Percentiles rank a stretch among this genome's conserved stretches.
phyloP scores from a whole-genome alignment of 2,329 filamentous ascomycete genomes.

The Colletotrichum sp. region DNA sequence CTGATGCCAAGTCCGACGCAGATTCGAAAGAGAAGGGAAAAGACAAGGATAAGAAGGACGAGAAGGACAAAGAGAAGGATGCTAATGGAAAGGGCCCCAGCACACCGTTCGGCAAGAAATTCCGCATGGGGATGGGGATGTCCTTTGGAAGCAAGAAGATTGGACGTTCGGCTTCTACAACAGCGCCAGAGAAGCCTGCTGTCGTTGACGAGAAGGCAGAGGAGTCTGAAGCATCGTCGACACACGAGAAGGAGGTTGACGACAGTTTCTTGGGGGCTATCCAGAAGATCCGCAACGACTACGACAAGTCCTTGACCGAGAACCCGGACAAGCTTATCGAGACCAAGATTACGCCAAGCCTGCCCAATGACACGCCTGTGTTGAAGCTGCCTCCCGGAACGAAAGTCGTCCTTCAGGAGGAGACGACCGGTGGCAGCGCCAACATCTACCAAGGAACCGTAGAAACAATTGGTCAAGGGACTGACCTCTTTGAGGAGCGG shows the following conservation, averaged over 20 bases:
- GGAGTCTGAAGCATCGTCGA: conserved; percentile 67
- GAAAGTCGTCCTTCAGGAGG: conserved; percentile 73
- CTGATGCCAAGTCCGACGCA: conserved; percentile 30
- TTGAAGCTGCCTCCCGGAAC: conserved; percentile 73
- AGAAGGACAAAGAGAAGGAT: conserved; percentile 45
- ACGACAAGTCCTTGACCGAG: conserved; percentile 70
- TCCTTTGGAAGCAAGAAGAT: conserved; percentile 87
- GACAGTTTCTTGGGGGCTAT: conserved; percentile 77
- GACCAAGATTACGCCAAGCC: conserved; percentile 70
- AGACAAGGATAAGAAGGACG: conserved; percentile 43
- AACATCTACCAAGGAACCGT: conserved; percentile 94
- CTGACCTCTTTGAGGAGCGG: conserved; percentile 82
- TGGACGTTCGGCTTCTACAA: conserved; percentile 69
- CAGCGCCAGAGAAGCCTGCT: conserved; percentile 73
- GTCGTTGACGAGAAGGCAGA: conserved; percentile 79
- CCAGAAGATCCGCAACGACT: conserved; percentile 75
- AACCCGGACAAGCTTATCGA: conserved; percentile 60
- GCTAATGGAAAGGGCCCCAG: conserved; percentile 61
- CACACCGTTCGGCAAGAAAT: conserved; percentile 82
- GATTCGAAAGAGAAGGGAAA: conserved; percentile 51
- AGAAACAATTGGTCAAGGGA: conserved; percentile 75
- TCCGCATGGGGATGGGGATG: conserved; percentile 69
- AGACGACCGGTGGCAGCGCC: conserved; percentile 71
- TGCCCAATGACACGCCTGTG: conserved; percentile 77
- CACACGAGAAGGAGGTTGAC: conserved; percentile 75